Conservation (phyloP, 2,329 filamentous ascomycete species). For the Pseudogymnoascus sp. region DNA sequence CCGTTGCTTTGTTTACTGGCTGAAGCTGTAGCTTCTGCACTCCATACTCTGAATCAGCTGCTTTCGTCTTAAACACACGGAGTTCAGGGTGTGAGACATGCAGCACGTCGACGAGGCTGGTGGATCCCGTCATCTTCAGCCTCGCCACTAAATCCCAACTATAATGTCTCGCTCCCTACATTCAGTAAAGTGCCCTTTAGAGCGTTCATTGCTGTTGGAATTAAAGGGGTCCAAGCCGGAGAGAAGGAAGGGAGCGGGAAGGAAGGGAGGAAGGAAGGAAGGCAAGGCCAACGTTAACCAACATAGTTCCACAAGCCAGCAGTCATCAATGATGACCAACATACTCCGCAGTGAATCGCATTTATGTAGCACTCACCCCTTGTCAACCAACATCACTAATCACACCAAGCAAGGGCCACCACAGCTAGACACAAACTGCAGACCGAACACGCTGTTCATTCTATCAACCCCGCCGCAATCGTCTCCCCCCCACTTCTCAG, state of each 20-base stretch:
- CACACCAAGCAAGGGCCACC: background rate
- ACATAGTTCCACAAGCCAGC: background rate
- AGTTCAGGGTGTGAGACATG: slow-evolving; percentile 9
- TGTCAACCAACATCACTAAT: slow-evolving; percentile 7
- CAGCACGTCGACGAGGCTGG: background rate
- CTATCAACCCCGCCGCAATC: slow-evolving; percentile 78
- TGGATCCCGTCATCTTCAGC: slow-evolving; percentile 4
- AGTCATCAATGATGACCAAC: background rate
- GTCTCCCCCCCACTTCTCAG: slow-evolving; percentile 74
- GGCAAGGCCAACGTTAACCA: background rate
- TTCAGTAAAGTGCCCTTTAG: background rate
- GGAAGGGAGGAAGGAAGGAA: too few species aligned
- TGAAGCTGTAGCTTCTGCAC: background rate
- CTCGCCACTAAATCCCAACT: background rate
- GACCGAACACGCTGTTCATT: slow-evolving; percentile 31
- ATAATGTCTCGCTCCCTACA: background rate
- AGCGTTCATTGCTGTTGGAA: background rate
- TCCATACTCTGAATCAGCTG: background rate
- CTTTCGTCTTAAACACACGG: background rate
- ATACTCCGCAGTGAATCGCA: background rate
- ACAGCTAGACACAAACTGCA: slow-evolving; percentile 30
- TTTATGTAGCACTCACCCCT: background rate
- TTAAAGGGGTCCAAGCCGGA: background rate
- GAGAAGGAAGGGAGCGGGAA: background rate
- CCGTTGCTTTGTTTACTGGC: background rate